Base-by-base conservation (phyloP, 345 rosid genomes). In the Aethionema arabicum region DNA sequence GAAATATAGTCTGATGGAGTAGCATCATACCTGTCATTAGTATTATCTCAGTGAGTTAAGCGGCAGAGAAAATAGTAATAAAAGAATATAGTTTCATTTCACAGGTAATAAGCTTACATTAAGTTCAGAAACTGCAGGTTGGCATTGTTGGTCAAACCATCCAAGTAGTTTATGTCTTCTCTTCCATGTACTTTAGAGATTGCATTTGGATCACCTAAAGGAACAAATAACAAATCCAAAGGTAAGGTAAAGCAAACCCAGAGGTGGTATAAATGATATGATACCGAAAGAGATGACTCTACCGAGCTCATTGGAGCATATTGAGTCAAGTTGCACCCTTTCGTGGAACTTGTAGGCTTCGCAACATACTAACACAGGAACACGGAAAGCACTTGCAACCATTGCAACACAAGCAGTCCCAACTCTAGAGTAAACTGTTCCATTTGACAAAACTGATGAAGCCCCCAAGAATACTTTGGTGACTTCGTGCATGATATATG, bases 401-500 rank as follows among this genome's bases (percentile, higher is more conserved):
- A 93, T 90, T 32, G 97, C 99, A 60, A 93, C 85, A 73, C 85
- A 84, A 33, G 99, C 97, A 41, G 99, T 90, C 49, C 99, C 99
- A 11, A 87, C 97, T 59, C 97, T 82, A 0, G 99, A 93, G 72
- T 83, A 93, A 43, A 90, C 88, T 11, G 99, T 90, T 64, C 97
- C 97, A 73, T 90, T 93, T n/a, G 95, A 90, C 79, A 93, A 77
- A 69, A 93, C 88, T 5, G 99, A 88, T 11, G 95, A 84, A 12
- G 99, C 97, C 11, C 97, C 99, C 71, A 93, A 59, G 79, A 93
- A 85, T 61, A 93, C 99, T 67, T 81, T 77, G 63, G 95, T 87
- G 65, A 83, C 97, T 79, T 93, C 99, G 70, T 87, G 95, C 90
- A 93, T 90, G 74, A 90, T 79, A 63, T 88, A 93, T 32, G 99